Conservation (phyloP, 306 rosid species). For the Malus sieversii region DNA sequence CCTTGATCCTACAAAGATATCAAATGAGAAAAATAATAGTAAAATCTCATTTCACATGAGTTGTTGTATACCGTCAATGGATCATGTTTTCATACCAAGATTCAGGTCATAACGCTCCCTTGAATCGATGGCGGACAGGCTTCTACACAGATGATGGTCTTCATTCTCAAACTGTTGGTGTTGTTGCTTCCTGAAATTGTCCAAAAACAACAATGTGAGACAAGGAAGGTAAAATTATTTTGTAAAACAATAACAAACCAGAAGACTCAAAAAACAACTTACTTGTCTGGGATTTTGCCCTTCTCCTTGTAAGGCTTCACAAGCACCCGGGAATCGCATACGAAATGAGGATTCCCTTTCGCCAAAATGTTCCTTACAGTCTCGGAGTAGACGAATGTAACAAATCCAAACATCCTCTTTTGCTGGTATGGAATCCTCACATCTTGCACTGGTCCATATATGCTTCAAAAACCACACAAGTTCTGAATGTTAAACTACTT, state of each 20-base stretch:
- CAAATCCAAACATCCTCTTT: conserved; percentile 96
- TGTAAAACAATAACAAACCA: neutral
- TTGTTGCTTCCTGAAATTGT: conserved; percentile 37
- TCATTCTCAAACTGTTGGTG: conserved; percentile 39
- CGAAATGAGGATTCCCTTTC: conserved; percentile 94
- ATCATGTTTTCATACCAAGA: conserved; percentile 19
- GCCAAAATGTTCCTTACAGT: conserved; percentile 75
- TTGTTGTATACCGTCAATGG: neutral
- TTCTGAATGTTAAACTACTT: neutral
- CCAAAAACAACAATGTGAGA: neutral
- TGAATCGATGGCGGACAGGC: conserved; percentile 31
- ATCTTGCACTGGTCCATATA: conserved; percentile 93
- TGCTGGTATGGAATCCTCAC: conserved; percentile 97
- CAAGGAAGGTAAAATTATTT: neutral
- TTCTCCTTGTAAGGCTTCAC: conserved; percentile 98
- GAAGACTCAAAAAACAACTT: neutral
- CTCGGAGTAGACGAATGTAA: conserved; percentile 81
- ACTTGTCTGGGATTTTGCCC: conserved; percentile 84
- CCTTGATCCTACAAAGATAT: conserved; percentile 45
- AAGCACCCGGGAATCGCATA: conserved; percentile 91
- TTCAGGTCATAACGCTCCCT: conserved; percentile 27
- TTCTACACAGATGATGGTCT: conserved; percentile 30
- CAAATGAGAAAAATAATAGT: neutral
- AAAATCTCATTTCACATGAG: neutral
- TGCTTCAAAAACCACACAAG: conserved; percentile 39